Percentiles rank a stretch among this genome's conserved stretches.
Evolutionary conservation across 2,329 filamentous ascomycete genomes (phyloP).

Genomic region (Aureobasidium sp.): DNA sequence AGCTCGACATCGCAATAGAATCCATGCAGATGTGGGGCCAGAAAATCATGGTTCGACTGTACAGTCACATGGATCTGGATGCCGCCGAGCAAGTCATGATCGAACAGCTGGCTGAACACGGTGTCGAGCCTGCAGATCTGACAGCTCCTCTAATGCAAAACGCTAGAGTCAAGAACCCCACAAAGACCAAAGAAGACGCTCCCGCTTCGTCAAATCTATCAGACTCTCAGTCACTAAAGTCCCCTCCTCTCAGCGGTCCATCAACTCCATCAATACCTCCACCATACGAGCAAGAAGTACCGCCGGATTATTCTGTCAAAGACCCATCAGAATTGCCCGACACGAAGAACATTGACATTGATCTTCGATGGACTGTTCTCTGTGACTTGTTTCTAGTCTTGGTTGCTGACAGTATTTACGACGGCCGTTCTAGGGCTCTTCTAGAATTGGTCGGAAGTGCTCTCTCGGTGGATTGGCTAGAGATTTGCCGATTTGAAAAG

Average conservation of each 20-base stretch:
- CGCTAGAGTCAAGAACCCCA: conserved; percentile 80
- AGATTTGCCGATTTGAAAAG: conserved; percentile 95
- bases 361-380: conserved; percentile 91
- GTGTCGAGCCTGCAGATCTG: conserved; percentile 74
- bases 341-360: conserved; percentile 82
- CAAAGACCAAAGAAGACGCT: not conserved
- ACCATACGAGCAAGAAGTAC: conserved; percentile 52
- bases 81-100: conserved; percentile 95
- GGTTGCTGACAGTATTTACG: conserved; percentile 93
- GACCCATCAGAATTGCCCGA: conserved; percentile 74
- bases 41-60: conserved; percentile 94
- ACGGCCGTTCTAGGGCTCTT: conserved; percentile 74
- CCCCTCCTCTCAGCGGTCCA: conserved; percentile 29
- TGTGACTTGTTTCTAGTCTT: conserved; percentile 92
- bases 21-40: conserved; percentile 92
- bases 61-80: conserved; percentile 94
- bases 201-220: conserved; percentile 13
- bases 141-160: conserved; percentile 85
- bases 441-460: conserved; percentile 74
- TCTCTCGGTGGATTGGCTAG: conserved; percentile 76
- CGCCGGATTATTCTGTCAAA: conserved; percentile 66
- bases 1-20: conserved; percentile 60
- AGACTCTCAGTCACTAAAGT: conserved; percentile 18
- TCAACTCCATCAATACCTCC: conserved; percentile 35
- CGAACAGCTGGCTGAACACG: conserved; percentile 88